phyloP scores from a whole-genome alignment of 768 basidiomycete genomes.

The Mycena rebaudengoi region DNA sequence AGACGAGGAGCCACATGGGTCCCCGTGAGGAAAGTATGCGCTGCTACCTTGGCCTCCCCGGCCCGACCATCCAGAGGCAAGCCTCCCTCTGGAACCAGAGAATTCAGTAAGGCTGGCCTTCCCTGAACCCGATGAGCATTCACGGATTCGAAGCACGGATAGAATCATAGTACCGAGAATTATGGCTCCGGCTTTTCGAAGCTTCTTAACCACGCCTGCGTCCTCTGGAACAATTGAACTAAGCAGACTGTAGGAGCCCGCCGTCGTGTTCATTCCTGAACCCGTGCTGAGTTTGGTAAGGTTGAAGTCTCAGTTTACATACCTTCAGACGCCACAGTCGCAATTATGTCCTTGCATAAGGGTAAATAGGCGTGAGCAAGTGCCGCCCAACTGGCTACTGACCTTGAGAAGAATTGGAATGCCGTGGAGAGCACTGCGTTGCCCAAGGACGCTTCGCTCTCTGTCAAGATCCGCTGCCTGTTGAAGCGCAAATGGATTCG shows the following conservation, averaged over 20 bases:
- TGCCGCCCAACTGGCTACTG: neutral
- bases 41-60: conserved; percentile 60
- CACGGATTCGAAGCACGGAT: neutral
- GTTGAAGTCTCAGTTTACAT: neutral
- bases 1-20: conserved; percentile 67
- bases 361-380: neutral
- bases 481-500: too few relatives aligned
- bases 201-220: conserved; percentile 53
- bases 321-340: conserved; percentile 55
- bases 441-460: too few relatives aligned
- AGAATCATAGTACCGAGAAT: conserved; percentile 45
- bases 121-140: conserved; percentile 36
- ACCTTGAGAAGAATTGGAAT: conserved; percentile 61
- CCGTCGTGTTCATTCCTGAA: conserved; percentile 57
- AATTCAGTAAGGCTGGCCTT: conserved; percentile 67
- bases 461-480: too few relatives aligned
- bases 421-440: too few relatives aligned
- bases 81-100: conserved; percentile 55
- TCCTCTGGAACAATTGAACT: conserved; percentile 55
- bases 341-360: conserved; percentile 54
- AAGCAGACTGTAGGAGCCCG: conserved; percentile 52
- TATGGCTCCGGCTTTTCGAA: conserved; percentile 54
- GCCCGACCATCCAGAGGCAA: conserved; percentile 66
- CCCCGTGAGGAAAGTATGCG: conserved; percentile 59
- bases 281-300: neutral